phyloP scores from a whole-genome alignment of 139 green algal species.

The Pseudopediastrum boryanum region DNA sequence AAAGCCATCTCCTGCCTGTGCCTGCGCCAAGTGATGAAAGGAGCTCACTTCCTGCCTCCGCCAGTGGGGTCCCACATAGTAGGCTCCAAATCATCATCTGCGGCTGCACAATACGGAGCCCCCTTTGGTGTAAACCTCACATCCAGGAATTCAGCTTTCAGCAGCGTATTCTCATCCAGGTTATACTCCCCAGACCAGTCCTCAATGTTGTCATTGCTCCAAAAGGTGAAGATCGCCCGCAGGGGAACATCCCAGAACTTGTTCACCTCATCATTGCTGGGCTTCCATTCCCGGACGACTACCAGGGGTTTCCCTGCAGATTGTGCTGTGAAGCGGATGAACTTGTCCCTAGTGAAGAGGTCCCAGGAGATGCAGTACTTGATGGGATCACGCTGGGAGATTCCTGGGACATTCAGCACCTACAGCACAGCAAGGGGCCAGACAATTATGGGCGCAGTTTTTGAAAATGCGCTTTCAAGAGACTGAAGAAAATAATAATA shows the following conservation, averaged over 20 bases:
- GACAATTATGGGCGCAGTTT: no score
- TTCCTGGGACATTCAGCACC: conserved; percentile 27
- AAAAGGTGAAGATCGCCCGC: conserved; percentile 21
- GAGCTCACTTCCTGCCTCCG: no score
- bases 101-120: not conserved
- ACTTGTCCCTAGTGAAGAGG: conserved; percentile 1
- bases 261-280: conserved; percentile 12
- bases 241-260: conserved; percentile 27
- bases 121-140: conserved; percentile 1
- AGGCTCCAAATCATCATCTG: conserved; percentile 17
- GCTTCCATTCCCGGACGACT: conserved; percentile 21
- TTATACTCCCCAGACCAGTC: conserved; percentile 26
- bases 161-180: not conserved
- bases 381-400: conserved; percentile 14
- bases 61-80: not conserved
- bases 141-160: conserved; percentile 14
- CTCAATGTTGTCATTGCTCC: conserved; percentile 22
- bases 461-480: no score
- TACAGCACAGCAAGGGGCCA: conserved; percentile 14
- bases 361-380: conserved; percentile 35
- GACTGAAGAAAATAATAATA: no score
- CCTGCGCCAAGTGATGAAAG: no score
- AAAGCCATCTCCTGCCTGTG: no score
- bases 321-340: conserved; percentile 20
- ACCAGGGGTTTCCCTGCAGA: not conserved